phyloP scores from a whole-genome alignment of 73 alveolate species.

The Paramecium pentaurelia region DNA sequence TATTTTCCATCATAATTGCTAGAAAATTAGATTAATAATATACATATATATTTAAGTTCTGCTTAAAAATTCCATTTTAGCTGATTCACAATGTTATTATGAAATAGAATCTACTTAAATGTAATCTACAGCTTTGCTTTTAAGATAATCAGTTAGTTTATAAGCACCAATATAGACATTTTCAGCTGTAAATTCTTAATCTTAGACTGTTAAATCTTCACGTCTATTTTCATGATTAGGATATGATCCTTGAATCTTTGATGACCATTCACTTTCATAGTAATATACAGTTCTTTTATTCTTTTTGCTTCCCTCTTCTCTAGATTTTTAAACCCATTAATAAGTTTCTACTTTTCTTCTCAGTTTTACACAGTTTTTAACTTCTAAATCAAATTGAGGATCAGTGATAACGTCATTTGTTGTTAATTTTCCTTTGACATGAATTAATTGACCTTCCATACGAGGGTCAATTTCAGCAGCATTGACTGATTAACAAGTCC shows the following conservation, averaged over 20 bases:
- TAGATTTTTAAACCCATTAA: conserved; percentile 21
- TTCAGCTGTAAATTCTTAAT: not conserved
- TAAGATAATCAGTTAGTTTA: not conserved
- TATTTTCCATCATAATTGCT: not conserved
- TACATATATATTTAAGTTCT: not conserved
- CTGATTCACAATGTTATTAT: not conserved
- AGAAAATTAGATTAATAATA: not conserved
- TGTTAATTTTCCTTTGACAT: not conserved
- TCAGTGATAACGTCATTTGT: not conserved
- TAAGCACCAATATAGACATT: not conserved
- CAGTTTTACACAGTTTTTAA: not conserved
- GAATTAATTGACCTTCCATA: not conserved
- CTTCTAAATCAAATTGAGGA: not conserved
- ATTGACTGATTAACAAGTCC: not conserved
- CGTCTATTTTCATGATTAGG: not conserved
- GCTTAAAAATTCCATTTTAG: not conserved
- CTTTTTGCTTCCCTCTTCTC: not conserved
- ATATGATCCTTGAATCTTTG: not conserved
- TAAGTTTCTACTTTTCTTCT: not conserved
- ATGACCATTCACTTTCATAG: not conserved
- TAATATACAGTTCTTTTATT: not conserved
- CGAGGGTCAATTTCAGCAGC: not conserved
- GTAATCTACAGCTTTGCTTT: not conserved
- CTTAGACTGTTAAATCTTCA: not conserved
- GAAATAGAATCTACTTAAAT: not conserved